These are phyloP conservation scores for Saxophila tyrrhenica DNA, from an alignment of 495 filamentous ascomycete genomes.

Conservation along the genomic window DNA sequence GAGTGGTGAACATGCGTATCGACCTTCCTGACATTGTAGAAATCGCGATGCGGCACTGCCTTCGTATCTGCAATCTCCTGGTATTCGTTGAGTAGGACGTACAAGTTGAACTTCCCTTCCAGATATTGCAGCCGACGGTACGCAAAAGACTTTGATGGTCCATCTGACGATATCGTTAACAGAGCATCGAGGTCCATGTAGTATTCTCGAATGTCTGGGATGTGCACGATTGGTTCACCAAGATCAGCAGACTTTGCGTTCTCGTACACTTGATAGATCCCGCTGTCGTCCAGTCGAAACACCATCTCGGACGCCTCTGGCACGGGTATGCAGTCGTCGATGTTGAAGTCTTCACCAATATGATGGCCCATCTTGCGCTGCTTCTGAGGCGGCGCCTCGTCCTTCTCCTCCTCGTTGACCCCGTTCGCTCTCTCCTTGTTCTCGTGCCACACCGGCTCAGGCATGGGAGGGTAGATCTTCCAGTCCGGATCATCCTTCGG, in stretches of 20 bases:
- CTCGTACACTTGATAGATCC: slow-evolving; percentile 87
- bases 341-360: slow-evolving; percentile 82
- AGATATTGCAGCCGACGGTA: slow-evolving; percentile 89
- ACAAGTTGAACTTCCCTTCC: slow-evolving; percentile 92
- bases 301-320: slow-evolving; percentile 57
- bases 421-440: slow-evolving; percentile 40
- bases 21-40: slow-evolving; percentile 97
- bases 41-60: slow-evolving; percentile 91
- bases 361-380: slow-evolving; percentile 74
- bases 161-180: slow-evolving; percentile 76
- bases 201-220: slow-evolving; percentile 84
- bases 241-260: slow-evolving; percentile 47
- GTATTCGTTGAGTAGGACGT: slow-evolving; percentile 85
- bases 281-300: slow-evolving; percentile 66
- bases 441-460: slow-evolving; percentile 79
- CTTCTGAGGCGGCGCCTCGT: slow-evolving; percentile 20
- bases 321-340: slow-evolving; percentile 62
- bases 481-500: slow-evolving; percentile 75
- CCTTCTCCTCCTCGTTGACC: slow-evolving; percentile 26
- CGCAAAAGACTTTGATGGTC: slow-evolving; percentile 92
- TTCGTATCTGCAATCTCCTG: slow-evolving; percentile 98
- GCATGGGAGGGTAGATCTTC: slow-evolving; percentile 82
- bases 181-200: slow-evolving; percentile 91
- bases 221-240: slow-evolving; percentile 56
- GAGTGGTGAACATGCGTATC: slow-evolving; percentile 99